Evolutionary conservation across 2,329 filamentous ascomycete species (phyloP).

Genomic region (Colletotrichum siamense): DNA sequence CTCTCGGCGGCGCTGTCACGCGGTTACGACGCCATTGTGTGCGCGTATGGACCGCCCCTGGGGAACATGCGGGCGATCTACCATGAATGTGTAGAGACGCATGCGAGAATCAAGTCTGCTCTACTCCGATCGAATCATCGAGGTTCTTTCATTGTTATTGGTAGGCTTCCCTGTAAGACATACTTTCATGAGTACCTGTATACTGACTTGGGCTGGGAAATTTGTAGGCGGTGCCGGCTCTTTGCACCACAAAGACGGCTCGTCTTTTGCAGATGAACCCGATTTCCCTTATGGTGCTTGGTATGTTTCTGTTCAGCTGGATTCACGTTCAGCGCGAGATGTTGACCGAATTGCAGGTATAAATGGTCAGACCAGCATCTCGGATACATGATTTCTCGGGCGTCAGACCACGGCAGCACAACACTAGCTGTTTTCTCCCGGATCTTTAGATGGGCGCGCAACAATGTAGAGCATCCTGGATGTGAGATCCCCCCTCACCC

Average conservation of each 20-base stretch:
- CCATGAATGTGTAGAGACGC: neutral
- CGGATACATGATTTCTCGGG: neutral
- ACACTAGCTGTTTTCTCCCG: neutral
- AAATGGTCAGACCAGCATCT: neutral
- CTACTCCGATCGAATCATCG: neutral
- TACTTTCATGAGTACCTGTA: neutral
- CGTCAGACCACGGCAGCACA: neutral
- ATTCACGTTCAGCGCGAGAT: rapidly evolving
- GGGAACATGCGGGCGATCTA: neutral
- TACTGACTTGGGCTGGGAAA: neutral
- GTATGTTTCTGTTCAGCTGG: rapidly evolving
- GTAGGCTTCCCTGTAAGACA: neutral
- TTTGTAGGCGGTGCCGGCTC: neutral
- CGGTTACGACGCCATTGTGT: neutral
- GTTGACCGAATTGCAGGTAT: neutral
- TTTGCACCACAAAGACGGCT: neutral
- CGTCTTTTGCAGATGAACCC: neutral
- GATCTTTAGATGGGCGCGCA: neutral
- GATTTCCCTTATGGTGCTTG: neutral
- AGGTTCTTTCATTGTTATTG: neutral
- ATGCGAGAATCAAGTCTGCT: neutral
- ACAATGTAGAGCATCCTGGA: neutral
- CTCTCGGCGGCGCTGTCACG: neutral
- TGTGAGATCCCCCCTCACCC: neutral
- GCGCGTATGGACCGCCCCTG: neutral